Evolutionary conservation across 148 eudicot genomes (phyloP).

Genomic region (Nyssa sinensis): DNA sequence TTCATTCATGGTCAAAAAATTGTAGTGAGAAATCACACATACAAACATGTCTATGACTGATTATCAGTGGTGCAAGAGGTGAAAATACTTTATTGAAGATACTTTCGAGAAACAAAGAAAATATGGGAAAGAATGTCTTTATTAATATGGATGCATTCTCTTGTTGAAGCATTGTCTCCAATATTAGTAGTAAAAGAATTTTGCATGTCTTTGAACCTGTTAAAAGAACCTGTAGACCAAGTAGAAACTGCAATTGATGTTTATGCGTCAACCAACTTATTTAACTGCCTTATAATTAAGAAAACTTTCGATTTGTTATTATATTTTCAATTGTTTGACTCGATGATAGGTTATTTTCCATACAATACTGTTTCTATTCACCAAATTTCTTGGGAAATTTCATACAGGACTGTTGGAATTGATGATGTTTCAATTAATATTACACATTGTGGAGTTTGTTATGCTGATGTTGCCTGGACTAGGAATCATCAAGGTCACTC

Average conservation of each 20-base stretch:
- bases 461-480: constrained; percentile 84
- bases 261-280: neutral
- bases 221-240: neutral
- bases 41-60: too few species aligned
- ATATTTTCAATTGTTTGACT: neutral
- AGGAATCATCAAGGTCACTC: constrained; percentile 48
- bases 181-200: neutral
- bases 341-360: neutral
- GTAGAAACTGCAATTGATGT: neutral
- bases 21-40: too few species aligned
- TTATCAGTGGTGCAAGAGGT: neutral
- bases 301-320: neutral
- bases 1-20: neutral
- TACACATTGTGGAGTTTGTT: constrained; percentile 85
- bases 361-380: neutral
- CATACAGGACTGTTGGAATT: constrained; percentile 53
- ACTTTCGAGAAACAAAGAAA: neutral
- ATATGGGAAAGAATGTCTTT: neutral
- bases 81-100: neutral
- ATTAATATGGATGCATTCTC: neutral
- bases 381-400: neutral
- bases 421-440: constrained; percentile 74
- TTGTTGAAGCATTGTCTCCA: neutral
- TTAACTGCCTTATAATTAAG: neutral
- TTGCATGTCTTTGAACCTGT: neutral